These are phyloP conservation scores for Alternaria longipes DNA, from an alignment of 2,329 filamentous ascomycete genomes.

Conservation along the genomic window DNA sequence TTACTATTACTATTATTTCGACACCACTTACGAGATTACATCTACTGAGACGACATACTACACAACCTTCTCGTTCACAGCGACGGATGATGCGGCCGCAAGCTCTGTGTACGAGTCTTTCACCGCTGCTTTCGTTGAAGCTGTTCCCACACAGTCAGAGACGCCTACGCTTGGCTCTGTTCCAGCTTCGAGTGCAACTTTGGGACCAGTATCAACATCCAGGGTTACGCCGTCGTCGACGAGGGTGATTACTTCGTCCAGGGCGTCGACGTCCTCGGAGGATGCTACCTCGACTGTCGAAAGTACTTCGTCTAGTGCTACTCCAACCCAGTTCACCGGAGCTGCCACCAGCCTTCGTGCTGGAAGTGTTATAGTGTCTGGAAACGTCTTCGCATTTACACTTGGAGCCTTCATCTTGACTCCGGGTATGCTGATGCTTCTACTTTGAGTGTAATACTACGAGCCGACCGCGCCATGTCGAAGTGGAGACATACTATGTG, in stretches of 20 bases:
- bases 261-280: background rate
- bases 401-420: background rate
- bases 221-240: background rate
- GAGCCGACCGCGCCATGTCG: background rate
- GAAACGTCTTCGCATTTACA: background rate
- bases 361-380: background rate
- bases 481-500: background rate
- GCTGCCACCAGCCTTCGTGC: background rate
- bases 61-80: background rate
- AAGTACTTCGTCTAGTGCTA: background rate
- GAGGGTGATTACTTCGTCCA: background rate
- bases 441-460: background rate
- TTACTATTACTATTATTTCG: slow-evolving; percentile 2
- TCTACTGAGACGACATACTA: background rate
- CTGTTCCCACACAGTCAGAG: background rate
- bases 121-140: background rate
- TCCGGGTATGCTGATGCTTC: slow-evolving; percentile 3
- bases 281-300: background rate
- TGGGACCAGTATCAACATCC: background rate
- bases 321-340: background rate
- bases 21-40: background rate
- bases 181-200: background rate
- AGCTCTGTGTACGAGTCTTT: background rate
- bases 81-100: background rate
- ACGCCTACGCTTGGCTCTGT: slow-evolving; percentile 1